Evolutionary conservation across 352 stramenopile species (phyloP), one percentile per base, ranked within the genome.

Genomic region (Phytophthora chlamydospora): DNA sequence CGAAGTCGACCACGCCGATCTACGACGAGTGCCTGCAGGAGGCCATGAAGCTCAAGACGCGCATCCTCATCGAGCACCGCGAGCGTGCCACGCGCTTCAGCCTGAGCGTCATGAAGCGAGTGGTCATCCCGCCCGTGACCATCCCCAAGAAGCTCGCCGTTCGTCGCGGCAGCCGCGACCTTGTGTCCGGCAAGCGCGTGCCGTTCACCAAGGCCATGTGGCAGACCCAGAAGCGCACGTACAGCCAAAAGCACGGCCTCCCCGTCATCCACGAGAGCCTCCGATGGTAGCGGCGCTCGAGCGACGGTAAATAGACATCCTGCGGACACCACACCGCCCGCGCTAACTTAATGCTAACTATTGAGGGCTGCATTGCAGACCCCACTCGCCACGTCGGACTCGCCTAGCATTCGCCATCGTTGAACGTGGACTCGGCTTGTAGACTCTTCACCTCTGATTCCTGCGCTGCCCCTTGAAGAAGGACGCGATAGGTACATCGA

Each of bases 191-290:
- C 44, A 87, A 88, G 66, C 73, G 69, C 35, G 68, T 90, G 52
- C 78, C 80, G 7, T 80, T 87, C 63, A 87, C 78, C 9, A 79
- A 68, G 42, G 68, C 81, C 40, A 90, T 90, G 80, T 88, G 75
- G 75, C 55, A 75, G 50, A 83, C 76, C 29, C 66, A 64, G 52
- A 81, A 85, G 58, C 43, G 60, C 6, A 55, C 41, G 17, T 64
- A 64, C 53, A 45, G 34, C 17, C 55, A 65, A 17, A 60, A 47
- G 13, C 61, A 69, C 47, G 36, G 40, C 14, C 42, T 69, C 9
- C 54, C 61, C 7, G 61, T 65, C n/a, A 69, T 69, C 54, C 47
- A 59, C 45, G 60, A 68, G 31, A 35, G 16, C 10, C 17, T 51
- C 27, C 17, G 29, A 16, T 29, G 9, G 19, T 55, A 44, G 21